Evolutionary conservation across 805 yeast species (phyloP), one percentile per base, ranked within the genome.

Genomic region (Wickerhamiella azyma): DNA sequence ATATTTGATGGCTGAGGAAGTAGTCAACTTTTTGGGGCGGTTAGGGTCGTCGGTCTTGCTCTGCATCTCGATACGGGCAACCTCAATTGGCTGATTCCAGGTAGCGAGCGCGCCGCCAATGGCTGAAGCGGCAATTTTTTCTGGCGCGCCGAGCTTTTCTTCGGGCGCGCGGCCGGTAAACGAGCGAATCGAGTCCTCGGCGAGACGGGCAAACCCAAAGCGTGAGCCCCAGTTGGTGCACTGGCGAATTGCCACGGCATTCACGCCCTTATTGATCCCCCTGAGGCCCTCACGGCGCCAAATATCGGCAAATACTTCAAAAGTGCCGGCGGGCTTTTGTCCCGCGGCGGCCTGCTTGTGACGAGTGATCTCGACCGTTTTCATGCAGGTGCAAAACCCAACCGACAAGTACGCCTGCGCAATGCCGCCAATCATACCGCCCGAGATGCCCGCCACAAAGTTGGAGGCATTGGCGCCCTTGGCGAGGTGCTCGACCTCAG

Each of bases 181-280:
- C 39, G 68, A 71, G 60, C 84, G 78, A 58, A 92, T 85, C 3
- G 67, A 69, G 55, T 84, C 89, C 70, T 92, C 98, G 28, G 94
- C 94, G 59, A 88, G 73, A 61, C 98, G 76, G 2, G 94, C 74
- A 36, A 92, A 72, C 30, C 97, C 98, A 59, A 88, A 89, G 62
- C 98, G 76, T 16, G 96, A 85, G 43, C 98, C 98, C 98, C 98
- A 92, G 67, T 92, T 92, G 55, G 97, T 89, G 84, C 85, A 82
- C 65, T 92, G 98, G 68, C 98, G 81, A 54, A 89, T 81, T n/a
- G 97, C 97, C 49, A 89, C 96, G 8, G 98, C 98, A 62, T 89
- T 89, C 49, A 89, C 97, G 64, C 98, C 98, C 68, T 83, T 86
- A 68, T 92, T 89, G 62, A 92, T 85, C 57, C 98, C 98, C 55